Evolutionary conservation across 805 yeast genomes (phyloP), one percentile per base, ranked within the genome.

Genomic region (Kuraishia cidri): DNA sequence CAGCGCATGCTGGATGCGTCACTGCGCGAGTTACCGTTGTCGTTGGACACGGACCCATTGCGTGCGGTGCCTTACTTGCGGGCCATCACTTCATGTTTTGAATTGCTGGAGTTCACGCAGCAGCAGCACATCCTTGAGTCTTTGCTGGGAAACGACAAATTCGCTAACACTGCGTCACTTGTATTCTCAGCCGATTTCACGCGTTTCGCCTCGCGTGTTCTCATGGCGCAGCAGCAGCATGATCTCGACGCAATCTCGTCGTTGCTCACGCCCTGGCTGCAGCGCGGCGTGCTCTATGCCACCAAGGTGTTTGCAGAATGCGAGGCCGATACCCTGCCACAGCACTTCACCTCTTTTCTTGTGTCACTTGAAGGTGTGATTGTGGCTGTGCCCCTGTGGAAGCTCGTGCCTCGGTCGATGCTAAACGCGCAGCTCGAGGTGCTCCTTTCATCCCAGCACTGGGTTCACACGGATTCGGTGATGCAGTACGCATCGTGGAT

Each of bases 401-500:
- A 52, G 3, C 31, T 51, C 5, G 60, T 75, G 4, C 68, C 79
- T 4, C 43, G 46, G 6, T 42, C 64, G 5, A 58, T 76, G 33
- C 37, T 79, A 10, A 75, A 79, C 40, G 60, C 90, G 1, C 84
- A 81, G 38, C 47, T 80, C 20, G 87, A 82, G 47, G 83, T 70
- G 3, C 45, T 79, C 8, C 57, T 80, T 19, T 58, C 59, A 1
- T 52, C 56, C 2, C 43, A 48, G 23, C 33, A 38, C 14, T 80
- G 86, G 80, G 45, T 72, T 1, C 40, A 43, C 10, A 41, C 63
- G 18, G 50, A 45, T 2, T 37, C 38, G 0, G 60, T 72, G n/a
- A 45, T 83, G 41, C 60, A 65, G 26, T 71, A 77, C 45, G 56
- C 62, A 3, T 52, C 52, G 36, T 42, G 56, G 25, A 38, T 72